Conservation (phyloP, 257 asterid genomes). For the Solanum medicagineum region DNA sequence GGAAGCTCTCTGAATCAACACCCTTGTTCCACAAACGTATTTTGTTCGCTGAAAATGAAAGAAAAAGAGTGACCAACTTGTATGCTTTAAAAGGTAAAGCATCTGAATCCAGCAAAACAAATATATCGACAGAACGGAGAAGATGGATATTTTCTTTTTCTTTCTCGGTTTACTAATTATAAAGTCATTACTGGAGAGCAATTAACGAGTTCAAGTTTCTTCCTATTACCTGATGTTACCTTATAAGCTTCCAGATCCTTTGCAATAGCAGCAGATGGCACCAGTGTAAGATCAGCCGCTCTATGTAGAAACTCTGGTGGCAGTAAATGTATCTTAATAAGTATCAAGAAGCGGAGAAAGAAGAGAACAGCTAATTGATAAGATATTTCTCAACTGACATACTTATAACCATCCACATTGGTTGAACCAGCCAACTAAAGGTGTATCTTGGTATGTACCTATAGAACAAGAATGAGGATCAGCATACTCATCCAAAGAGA, state of each 20-base stretch:
- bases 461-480: conserved; percentile 10
- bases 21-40: conserved; percentile 95
- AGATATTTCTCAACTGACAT: conserved; percentile 11
- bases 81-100: not conserved
- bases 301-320: conserved; percentile 79
- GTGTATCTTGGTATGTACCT: conserved; percentile 97
- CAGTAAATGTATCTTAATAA: not conserved
- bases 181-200: not conserved
- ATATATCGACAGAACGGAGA: not conserved
- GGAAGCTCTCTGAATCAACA: conserved; percentile 88
- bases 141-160: not conserved
- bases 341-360: not conserved
- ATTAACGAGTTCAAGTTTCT: not conserved
- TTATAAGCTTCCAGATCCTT: conserved; percentile 80
- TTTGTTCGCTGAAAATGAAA: conserved; percentile 38
- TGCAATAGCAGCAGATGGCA: conserved; percentile 90
- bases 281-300: conserved; percentile 91
- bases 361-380: not conserved
- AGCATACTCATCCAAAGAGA: not conserved
- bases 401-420: conserved; percentile 92
- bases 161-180: not conserved
- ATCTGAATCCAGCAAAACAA: not conserved
- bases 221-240: conserved; percentile 59
- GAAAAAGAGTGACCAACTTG: not conserved
- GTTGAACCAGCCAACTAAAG: conserved; percentile 91